Base-by-base conservation (phyloP, 2,329 filamentous ascomycete species). In the Beauveria bassiana region DNA sequence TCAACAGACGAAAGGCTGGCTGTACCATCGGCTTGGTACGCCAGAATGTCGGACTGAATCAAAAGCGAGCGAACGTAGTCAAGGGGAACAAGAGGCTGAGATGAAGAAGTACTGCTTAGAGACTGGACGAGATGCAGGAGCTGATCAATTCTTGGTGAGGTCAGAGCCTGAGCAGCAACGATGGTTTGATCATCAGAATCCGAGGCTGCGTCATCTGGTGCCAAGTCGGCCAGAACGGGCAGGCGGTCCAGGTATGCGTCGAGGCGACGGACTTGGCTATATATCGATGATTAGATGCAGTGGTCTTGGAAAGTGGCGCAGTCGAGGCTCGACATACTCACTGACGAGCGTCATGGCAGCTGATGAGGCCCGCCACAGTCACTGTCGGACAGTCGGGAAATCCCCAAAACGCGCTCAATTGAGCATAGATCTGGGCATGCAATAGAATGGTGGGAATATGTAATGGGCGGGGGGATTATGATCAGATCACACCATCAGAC, bases 91-190 rank as follows among this genome's bases (percentile, higher is more conserved):
- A 90, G 76, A 38, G 85, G 78, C 58, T 82, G 81, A 5, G 86
- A 84, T 3, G 85, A 84, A 1, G 87, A 84, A 2, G 85, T 85
- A 4, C 87, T 85, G 22, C 90, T 93, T 16, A 96, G 75, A 3
- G 85, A 79, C 72, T 88, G 87, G 68, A 90, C 84, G 60, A 92
- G 83, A 62, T 76, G 78, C 66, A 92, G 82, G 45, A 96, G 77
- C 59, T 86, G 79, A 72, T 84, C 75, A 66, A 87, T 75, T 57
- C 84, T 76, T 28, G 81, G 79, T 22, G 80, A 81, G 64, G 81
- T 74, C 56, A 83, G 71, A 50, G 77, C 77, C 57, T 75, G 75
- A 46, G 77, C 69, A 45, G 70, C 70, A 66, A 72, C 62, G 62
- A 74, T 70, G 12, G 66, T 68, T 54, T 73, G 71, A 28, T 73